Percentiles rank a stretch among this genome's conserved stretches.
These are phyloP conservation scores for Suhomyces bolitotheri DNA, from an alignment of 1,139 yeast genomes.

Conservation along the genomic window DNA sequence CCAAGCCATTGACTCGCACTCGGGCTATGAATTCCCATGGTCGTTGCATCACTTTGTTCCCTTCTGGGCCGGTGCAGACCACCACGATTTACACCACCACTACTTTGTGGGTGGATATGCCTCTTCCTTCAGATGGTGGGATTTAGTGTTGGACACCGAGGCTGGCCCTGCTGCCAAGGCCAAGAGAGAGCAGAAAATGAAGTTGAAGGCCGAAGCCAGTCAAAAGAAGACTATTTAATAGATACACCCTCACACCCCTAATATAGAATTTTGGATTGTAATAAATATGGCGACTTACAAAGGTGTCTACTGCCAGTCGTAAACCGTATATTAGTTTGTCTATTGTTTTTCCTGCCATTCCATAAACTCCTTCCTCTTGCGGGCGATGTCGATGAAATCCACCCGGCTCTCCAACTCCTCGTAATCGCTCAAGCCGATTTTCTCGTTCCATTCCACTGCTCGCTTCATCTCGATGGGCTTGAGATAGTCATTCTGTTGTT, in stretches of 20 bases:
- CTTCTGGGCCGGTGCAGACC: slow-evolving; percentile 55
- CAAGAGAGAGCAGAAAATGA: slow-evolving; percentile 38
- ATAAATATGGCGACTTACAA: too few relatives aligned
- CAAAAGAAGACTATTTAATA: slow-evolving; percentile 18
- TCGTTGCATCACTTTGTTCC: slow-evolving; percentile 47
- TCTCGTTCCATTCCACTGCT: slow-evolving; percentile 47
- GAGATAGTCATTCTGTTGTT: slow-evolving; percentile 31
- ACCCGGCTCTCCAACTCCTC: slow-evolving; percentile 45
- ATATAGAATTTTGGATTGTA: background rate
- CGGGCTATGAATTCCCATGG: slow-evolving; percentile 53
- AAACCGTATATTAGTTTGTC: too few relatives aligned
- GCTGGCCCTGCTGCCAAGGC: slow-evolving; percentile 47
- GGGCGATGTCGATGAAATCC: slow-evolving; percentile 45
- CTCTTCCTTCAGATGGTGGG: slow-evolving; percentile 51
- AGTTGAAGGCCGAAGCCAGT: slow-evolving; percentile 31
- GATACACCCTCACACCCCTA: background rate
- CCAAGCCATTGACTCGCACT: slow-evolving; percentile 51
- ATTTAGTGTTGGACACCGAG: slow-evolving; percentile 42
- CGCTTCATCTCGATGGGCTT: slow-evolving; percentile 49
- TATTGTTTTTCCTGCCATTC: slow-evolving; percentile 34
- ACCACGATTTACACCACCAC: slow-evolving; percentile 51
- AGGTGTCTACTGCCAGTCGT: too few relatives aligned
- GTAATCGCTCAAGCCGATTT: slow-evolving; percentile 45
- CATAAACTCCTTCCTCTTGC: slow-evolving; percentile 42
- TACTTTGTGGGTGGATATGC: slow-evolving; percentile 49